These are phyloP conservation scores for Epichloe coenophiala DNA, from an alignment of 2,329 filamentous ascomycete genomes.

Conservation along the genomic window DNA sequence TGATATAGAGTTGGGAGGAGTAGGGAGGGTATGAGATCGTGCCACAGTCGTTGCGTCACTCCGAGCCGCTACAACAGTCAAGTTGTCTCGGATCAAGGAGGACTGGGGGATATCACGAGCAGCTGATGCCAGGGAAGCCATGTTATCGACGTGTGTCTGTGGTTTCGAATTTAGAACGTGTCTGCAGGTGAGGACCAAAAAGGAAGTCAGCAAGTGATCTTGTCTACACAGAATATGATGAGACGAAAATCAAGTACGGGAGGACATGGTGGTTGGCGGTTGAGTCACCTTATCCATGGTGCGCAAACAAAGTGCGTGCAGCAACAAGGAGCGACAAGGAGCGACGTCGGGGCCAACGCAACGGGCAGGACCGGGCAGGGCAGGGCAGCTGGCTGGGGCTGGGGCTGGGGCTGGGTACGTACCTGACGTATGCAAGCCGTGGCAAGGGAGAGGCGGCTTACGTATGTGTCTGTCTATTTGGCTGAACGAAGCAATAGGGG, in stretches of 20 bases:
- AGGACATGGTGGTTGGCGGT: background rate
- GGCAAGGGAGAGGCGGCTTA: slow-evolving; percentile 12
- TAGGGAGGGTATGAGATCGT: slow-evolving; percentile 57
- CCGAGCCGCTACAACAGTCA: slow-evolving; percentile 57
- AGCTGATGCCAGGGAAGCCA: slow-evolving; percentile 54
- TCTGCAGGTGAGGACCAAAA: slow-evolving; percentile 15
- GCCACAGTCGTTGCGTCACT: slow-evolving; percentile 47
- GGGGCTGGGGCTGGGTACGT: slow-evolving; percentile 13
- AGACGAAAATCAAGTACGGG: background rate
- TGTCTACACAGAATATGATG: background rate
- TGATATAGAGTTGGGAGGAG: slow-evolving; percentile 91
- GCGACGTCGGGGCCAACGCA: background rate
- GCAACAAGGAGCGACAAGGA: background rate
- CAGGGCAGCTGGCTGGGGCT: no score
- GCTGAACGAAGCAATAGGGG: slow-evolving; percentile 14
- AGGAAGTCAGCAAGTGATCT: background rate
- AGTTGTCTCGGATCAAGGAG: slow-evolving; percentile 53
- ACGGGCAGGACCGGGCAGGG: no score
- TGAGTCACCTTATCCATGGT: slow-evolving; percentile 8
- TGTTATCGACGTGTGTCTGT: slow-evolving; percentile 26
- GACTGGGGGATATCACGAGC: slow-evolving; percentile 53
- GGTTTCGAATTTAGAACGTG: slow-evolving; percentile 29
- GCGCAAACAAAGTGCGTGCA: background rate
- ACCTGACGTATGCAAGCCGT: slow-evolving; percentile 19
- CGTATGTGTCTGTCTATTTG: slow-evolving; percentile 8